Conservation (phyloP, 2,329 filamentous ascomycete species). For the Pseudogymnoascus sp. region DNA sequence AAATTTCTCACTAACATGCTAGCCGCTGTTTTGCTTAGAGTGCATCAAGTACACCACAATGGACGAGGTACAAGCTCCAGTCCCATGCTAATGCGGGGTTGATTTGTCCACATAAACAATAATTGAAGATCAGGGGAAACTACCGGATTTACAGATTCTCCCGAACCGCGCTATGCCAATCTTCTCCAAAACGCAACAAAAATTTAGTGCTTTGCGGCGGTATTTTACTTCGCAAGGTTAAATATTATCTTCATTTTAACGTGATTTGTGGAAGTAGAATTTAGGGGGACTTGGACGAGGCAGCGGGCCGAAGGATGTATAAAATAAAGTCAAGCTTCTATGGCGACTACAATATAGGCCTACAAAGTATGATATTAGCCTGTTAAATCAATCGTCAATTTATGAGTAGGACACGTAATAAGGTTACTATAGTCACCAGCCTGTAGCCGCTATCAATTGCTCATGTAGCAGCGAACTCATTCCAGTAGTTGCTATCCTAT, state of each 20-base stretch:
- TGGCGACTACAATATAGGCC: background rate
- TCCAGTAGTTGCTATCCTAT: background rate
- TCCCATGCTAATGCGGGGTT: background rate
- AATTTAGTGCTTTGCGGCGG: background rate
- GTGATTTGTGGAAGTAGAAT: background rate
- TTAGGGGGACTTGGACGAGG: conserved; percentile 15
- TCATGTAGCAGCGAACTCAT: background rate
- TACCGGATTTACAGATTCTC: background rate
- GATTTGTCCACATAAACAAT: background rate
- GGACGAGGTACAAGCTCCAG: background rate
- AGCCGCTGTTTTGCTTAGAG: background rate
- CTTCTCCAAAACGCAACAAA: background rate
- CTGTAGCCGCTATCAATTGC: background rate
- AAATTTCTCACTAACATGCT: background rate
- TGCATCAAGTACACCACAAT: background rate
- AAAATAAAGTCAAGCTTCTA: background rate
- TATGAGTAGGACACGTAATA: background rate
- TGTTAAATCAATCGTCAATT: background rate
- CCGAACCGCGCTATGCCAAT: background rate
- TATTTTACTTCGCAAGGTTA: background rate
- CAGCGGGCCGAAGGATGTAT: background rate
- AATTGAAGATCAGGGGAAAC: background rate
- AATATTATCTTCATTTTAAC: background rate
- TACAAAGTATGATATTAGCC: background rate
- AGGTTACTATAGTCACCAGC: background rate